Conservation (phyloP, 257 asterid genomes). For the Linderniella brevidens region DNA sequence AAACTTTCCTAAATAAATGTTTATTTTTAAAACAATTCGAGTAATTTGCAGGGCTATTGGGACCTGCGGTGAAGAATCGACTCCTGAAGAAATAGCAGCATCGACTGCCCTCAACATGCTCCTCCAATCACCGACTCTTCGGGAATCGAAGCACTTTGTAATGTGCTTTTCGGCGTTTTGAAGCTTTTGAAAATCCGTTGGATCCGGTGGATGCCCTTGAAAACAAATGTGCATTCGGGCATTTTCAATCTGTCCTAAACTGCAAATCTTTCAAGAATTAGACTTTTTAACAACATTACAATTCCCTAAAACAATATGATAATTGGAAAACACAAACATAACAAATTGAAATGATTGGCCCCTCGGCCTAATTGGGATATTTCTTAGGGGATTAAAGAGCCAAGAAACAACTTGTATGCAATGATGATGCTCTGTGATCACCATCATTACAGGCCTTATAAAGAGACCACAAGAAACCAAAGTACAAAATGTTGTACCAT, state of each 20-base stretch:
- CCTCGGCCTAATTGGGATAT: no score
- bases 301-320: no score
- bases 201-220: constrained; percentile 34
- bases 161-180: constrained; percentile 48
- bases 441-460: no score
- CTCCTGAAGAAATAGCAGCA: constrained; percentile 59
- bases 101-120: constrained; percentile 42
- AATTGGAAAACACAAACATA: constrained; percentile 8
- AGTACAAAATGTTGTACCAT: no score
- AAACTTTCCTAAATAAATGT: not conserved
- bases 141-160: constrained; percentile 39
- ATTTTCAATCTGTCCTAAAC: constrained; percentile 68
- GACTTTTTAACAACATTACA: no score
- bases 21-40: not conserved
- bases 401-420: no score
- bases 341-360: no score
- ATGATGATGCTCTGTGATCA: no score
- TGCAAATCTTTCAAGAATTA: constrained; percentile 31
- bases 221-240: constrained; percentile 44
- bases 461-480: no score
- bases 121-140: constrained; percentile 56
- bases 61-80: constrained; percentile 66
- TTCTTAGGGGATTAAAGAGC: no score
- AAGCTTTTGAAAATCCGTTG: constrained; percentile 43
- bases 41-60: no score